These are phyloP conservation scores for Kodamaea anthophila DNA, from an alignment of 1,139 yeast species.

Conservation along the genomic window DNA sequence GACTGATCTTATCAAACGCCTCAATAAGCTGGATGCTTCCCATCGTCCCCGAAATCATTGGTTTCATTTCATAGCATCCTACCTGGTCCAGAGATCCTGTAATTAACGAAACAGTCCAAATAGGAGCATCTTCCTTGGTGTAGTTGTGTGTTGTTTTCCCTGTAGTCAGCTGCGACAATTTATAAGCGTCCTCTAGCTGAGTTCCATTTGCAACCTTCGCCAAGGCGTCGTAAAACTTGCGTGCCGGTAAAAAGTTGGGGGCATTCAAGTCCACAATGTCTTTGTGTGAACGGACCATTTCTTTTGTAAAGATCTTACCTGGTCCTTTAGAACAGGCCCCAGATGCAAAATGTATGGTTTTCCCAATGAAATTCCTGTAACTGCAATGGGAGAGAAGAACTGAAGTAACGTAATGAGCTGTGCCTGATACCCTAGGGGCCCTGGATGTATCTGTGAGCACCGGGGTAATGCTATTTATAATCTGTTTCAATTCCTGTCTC, in stretches of 20 bases:
- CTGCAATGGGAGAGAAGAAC: slow-evolving; percentile 16
- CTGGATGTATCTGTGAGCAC: slow-evolving; percentile 22
- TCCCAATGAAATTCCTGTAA: slow-evolving; percentile 19
- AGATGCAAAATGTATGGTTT: slow-evolving; percentile 22
- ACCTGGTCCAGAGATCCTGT: slow-evolving; percentile 37
- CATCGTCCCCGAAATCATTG: slow-evolving; percentile 23
- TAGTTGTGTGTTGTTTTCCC: slow-evolving; percentile 23
- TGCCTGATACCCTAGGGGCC: slow-evolving; percentile 29
- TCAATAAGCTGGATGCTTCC: slow-evolving; percentile 26
- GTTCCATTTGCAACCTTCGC: slow-evolving; percentile 29
- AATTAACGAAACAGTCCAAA: slow-evolving; percentile 27
- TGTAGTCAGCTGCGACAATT: slow-evolving; percentile 13
- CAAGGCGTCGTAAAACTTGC: slow-evolving; percentile 24
- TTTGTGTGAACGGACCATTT: slow-evolving; percentile 27
- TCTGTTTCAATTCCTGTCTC: slow-evolving; percentile 7
- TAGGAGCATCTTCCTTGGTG: slow-evolving; percentile 16
- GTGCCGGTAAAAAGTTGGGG: slow-evolving; percentile 20
- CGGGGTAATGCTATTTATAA: slow-evolving; percentile 17
- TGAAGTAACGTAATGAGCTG: slow-evolving; percentile 23
- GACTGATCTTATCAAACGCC: slow-evolving; percentile 19
- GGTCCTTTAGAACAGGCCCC: slow-evolving; percentile 36
- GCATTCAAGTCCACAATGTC: slow-evolving; percentile 28
- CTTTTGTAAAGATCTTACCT: slow-evolving; percentile 18
- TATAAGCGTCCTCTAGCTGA: slow-evolving; percentile 16
- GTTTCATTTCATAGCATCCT: slow-evolving; percentile 37